Evolutionary conservation across 495 filamentous ascomycete species (phyloP).

Genomic region (Xylaria curta): DNA sequence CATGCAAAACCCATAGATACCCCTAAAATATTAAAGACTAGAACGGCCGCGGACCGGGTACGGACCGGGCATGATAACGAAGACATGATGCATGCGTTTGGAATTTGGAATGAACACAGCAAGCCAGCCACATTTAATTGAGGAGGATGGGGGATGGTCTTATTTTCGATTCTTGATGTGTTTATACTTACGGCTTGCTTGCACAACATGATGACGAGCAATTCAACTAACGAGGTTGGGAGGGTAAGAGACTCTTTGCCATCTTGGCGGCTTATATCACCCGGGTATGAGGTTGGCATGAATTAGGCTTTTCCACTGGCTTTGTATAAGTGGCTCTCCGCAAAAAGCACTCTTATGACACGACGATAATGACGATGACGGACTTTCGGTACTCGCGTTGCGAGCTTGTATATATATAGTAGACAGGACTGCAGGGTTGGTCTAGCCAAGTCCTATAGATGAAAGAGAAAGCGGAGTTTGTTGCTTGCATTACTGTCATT

Average conservation of each 20-base stretch:
- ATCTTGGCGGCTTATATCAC: not conserved
- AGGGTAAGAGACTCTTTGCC: not conserved
- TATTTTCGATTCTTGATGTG: constrained; percentile 21
- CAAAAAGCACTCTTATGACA: constrained; percentile 9
- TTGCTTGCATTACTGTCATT: not conserved
- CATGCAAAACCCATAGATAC: constrained; percentile 30
- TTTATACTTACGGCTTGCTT: constrained; percentile 23
- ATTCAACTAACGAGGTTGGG: not conserved
- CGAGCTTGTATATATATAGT: constrained; percentile 22
- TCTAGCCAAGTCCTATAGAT: constrained; percentile 12
- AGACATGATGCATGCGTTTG: constrained; percentile 29
- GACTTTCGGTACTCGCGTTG: constrained; percentile 11
- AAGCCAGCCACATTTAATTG: constrained; percentile 35
- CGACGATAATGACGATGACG: constrained; percentile 23
- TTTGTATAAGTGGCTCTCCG: constrained; percentile 20
- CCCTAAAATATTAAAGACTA: not conserved
- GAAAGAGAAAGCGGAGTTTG: constrained; percentile 7
- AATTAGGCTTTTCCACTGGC: constrained; percentile 24
- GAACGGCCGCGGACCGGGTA: constrained; percentile 16
- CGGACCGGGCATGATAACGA: constrained; percentile 26
- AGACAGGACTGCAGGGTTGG: constrained; percentile 12
- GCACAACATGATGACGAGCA: not conserved
- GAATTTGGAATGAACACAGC: constrained; percentile 25
- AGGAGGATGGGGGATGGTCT: constrained; percentile 4
- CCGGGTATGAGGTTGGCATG: constrained; percentile 12